Evolutionary conservation across 140 eudicot genomes (phyloP).

Genomic region (Erigeron philadelphicus): DNA sequence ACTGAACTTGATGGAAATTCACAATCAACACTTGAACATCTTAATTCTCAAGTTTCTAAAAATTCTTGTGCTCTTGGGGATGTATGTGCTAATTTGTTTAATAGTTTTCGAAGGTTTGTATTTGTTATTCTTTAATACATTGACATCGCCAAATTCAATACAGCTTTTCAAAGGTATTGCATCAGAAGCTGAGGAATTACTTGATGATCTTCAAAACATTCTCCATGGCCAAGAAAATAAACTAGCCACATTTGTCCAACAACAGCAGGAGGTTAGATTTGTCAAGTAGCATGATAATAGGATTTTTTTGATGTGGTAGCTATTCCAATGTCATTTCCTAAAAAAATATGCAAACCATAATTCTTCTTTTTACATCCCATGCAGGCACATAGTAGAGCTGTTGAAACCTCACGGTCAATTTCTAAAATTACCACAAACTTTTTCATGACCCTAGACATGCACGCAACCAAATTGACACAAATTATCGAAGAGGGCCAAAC

Average conservation of each 20-base stretch:
- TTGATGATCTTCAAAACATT: constrained; percentile 74
- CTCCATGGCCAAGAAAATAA: constrained; percentile 68
- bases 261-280: constrained; percentile 66
- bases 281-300: neutral
- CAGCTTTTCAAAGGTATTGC: constrained; percentile 85
- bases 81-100: constrained; percentile 33
- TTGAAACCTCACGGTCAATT: constrained; percentile 69
- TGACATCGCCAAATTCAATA: neutral
- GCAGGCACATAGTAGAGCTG: constrained; percentile 85
- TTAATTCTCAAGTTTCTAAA: constrained; percentile 81
- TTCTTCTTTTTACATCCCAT: neutral
- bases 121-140: constrained; percentile 7
- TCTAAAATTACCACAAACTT: constrained; percentile 62
- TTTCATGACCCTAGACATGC: constrained; percentile 69
- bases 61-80: constrained; percentile 78
- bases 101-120: neutral
- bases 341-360: too few species aligned
- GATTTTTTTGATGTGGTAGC: neutral
- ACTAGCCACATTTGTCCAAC: constrained; percentile 59
- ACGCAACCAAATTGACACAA: constrained; percentile 61
- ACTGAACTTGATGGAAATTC: constrained; percentile 76
- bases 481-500: constrained; percentile 83
- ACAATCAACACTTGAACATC: constrained; percentile 54
- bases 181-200: constrained; percentile 77
- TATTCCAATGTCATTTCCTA: neutral